These are phyloP conservation scores for Leccinum boreale DNA, from an alignment of 768 basidiomycete genomes.

Conservation along the genomic window DNA sequence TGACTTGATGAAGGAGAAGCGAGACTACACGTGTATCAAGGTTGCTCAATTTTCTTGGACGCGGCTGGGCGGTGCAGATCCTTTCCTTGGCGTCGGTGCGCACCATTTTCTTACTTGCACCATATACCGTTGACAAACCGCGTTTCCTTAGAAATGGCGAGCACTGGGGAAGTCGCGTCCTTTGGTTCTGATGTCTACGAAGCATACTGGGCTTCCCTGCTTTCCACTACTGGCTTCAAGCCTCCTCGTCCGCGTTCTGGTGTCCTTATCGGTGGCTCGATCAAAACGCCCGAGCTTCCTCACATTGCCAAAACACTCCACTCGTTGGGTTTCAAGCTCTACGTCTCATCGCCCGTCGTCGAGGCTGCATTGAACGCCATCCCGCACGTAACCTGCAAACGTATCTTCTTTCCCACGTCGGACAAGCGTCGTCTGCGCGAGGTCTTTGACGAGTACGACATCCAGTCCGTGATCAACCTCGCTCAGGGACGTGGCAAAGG, in stretches of 20 bases:
- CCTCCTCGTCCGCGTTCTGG: constrained; percentile 81
- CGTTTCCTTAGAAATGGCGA: constrained; percentile 79
- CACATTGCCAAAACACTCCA: constrained; percentile 75
- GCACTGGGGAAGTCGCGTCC: constrained; percentile 95
- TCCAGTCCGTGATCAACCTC: constrained; percentile 92
- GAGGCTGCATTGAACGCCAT: constrained; percentile 79
- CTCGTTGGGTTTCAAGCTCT: constrained; percentile 93
- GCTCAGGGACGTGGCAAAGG: constrained; percentile 73
- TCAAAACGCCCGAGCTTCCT: constrained; percentile 81
- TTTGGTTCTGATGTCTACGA: constrained; percentile 94
- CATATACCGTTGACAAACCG: neutral
- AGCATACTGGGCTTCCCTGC: constrained; percentile 93
- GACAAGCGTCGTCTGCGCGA: constrained; percentile 95
- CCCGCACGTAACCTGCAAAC: constrained; percentile 75
- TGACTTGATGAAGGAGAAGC: constrained; percentile 85
- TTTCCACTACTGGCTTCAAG: constrained; percentile 95
- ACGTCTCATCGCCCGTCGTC: constrained; percentile 76
- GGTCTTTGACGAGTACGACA: constrained; percentile 92
- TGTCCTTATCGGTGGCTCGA: constrained; percentile 90
- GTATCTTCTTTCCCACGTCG: constrained; percentile 93
- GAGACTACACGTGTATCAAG: constrained; percentile 94
- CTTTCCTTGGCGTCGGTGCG: constrained; percentile 91
- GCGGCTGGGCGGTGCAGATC: constrained; percentile 91
- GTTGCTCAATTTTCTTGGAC: constrained; percentile 99
- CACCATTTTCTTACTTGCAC: constrained; percentile 10